Evolutionary conservation across 2,329 filamentous ascomycete genomes (phyloP), one percentile per base, ranked within the genome.

Genomic region (Hymenoscyphus occultus): DNA sequence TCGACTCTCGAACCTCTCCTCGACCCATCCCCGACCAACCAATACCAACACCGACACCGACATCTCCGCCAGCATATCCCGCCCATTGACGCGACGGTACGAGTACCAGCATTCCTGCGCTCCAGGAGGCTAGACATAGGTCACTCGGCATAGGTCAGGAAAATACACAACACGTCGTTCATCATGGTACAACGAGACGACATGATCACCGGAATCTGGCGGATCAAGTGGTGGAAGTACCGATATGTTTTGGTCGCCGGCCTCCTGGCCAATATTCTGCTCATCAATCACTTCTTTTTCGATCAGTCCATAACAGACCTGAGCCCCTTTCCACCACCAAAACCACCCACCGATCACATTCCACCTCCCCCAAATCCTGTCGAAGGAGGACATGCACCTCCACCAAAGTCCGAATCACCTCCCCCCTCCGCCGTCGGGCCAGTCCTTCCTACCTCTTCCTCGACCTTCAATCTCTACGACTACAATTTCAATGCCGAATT

Each of bases 401-500:
- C 6, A 16, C 14, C 6, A 14, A 48, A 35, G 5, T 9, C 45
- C 3, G 13, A 48, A 57, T 19, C 56, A 48, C 42, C 13, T 19
- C 42, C 56, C 35, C 19, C 67, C 13, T 51, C 39, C 5, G 59
- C 39, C 9, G 42, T 63, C 12, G 59, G 39, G 1, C 16, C 61
- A 3, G 19, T 56, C 35, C 54, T 54, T 59, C 61, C 65, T 51
- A 39, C 42, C 28, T 59, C 60, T 13, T 51, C 69, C 14, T 45
- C 59, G 14, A 58, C 64, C n/a, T 67, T 72, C 58, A 72, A 64
- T 39, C 62, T 70, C 12, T 45, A 71, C 57, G 68, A 73, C 56
- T 73, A 70, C 56, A 67, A 72, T 62, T 82, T 82, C 70, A 71
- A 82, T 70, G 73, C 77, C 45, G 81, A 71, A 32, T 73, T 72